phyloP scores from a whole-genome alignment of 176 grass and related monocot species.

The Luzula sylvatica region DNA sequence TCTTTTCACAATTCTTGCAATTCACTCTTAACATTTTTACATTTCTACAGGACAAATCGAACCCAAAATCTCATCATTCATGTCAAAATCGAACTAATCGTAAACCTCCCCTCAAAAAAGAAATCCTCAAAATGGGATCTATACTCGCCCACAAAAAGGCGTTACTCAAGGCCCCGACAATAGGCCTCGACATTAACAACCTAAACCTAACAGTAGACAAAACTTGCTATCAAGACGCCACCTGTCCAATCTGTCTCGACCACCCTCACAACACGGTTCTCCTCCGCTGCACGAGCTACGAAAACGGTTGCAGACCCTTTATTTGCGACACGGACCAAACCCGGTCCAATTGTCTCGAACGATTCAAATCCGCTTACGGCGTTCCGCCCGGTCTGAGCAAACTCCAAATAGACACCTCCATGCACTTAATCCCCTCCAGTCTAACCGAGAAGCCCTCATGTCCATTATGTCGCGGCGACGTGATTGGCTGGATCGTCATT shows the following conservation, averaged over 20 bases:
- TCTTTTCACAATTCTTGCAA: too few species aligned
- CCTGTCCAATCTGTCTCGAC: constrained; percentile 86
- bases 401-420: constrained; percentile 49
- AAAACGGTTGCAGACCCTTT: constrained; percentile 84
- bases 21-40: too few species aligned
- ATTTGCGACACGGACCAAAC: constrained; percentile 89
- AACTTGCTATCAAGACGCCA: constrained; percentile 47
- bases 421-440: constrained; percentile 59
- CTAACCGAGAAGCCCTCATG: constrained; percentile 50
- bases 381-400: constrained; percentile 44
- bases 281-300: constrained; percentile 63
- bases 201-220: not conserved
- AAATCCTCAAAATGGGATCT: not conserved
- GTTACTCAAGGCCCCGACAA: constrained; percentile 7
- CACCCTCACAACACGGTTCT: constrained; percentile 85
- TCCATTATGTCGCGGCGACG: constrained; percentile 79
- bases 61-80: not conserved
- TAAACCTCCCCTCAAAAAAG: not conserved
- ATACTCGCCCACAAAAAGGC: constrained; percentile 12
- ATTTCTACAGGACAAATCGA: constrained; percentile 13
- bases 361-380: constrained; percentile 75
- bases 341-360: constrained; percentile 79
- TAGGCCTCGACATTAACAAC: constrained; percentile 2
- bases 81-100: not conserved
- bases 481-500: constrained; percentile 81